Conservation (phyloP, 352 stramenopile species). For the Globisporangium mamillatum region DNA sequence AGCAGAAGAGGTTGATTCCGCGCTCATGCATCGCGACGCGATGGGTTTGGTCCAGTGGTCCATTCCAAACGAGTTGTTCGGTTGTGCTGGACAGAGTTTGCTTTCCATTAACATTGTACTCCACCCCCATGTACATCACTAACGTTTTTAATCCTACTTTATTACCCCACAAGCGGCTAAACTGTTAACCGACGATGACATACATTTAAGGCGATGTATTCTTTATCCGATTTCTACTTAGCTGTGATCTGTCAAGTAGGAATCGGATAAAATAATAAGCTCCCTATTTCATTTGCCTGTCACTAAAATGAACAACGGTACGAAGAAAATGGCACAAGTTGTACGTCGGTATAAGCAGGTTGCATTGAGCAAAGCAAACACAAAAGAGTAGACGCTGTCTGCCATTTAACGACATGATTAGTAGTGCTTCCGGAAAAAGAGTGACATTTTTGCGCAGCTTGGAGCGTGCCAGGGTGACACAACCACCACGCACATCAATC, state of each 20-base stretch:
- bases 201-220: too few relatives aligned
- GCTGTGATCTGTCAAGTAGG: neutral
- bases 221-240: too few relatives aligned
- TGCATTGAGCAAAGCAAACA: neutral
- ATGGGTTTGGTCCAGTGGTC: too few relatives aligned
- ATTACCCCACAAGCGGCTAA: too few relatives aligned
- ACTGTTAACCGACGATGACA: too few relatives aligned
- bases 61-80: too few relatives aligned
- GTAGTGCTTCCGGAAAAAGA: neutral
- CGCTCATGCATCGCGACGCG: too few relatives aligned
- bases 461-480: neutral
- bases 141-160: too few relatives aligned
- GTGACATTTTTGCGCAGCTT: neutral
- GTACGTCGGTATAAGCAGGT: neutral
- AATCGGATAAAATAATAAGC: neutral
- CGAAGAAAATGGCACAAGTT: neutral
- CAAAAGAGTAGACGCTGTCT: neutral
- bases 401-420: neutral
- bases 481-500: constrained; percentile 1
- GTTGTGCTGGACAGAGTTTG: too few relatives aligned
- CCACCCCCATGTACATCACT: too few relatives aligned
- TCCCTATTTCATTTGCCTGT: neutral
- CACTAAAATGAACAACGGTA: neutral
- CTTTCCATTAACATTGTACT: too few relatives aligned
- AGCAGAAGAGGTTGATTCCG: too few relatives aligned